Evolutionary conservation across 2,329 filamentous ascomycete species (phyloP), one percentile per base, ranked within the genome.

Genomic region (Microcyclospora pomicola): DNA sequence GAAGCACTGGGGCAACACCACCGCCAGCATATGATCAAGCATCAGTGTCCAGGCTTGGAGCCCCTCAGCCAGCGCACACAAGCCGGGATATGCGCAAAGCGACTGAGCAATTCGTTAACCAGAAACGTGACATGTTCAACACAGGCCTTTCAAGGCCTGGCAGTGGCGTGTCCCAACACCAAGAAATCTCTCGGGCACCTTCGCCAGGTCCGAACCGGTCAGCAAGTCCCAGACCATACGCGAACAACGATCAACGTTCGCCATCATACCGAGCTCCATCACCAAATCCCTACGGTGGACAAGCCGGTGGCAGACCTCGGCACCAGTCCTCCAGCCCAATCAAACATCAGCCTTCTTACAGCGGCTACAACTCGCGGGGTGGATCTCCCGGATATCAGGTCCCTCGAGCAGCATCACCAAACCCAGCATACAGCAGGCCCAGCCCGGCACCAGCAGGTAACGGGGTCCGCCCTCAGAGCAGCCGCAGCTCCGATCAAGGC

Each of bases 31-130:
- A 95, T 53, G 82, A 88, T 42, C 74, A 71, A 41, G 62, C 75
- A 34, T 74, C 79, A 35, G 72, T 85, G 33, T 83, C 82, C 55
- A 73, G 83, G 41, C 71, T 96, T 3, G 91, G 86, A 38, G 82
- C 88, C 10, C 92, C 91, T 2, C 80, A 88, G 41, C 86, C 88
- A 2, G 91, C 91, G 1, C 85, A 92, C 43, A 98, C 92, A 0
- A 82, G 85, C 3, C 83, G 81, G 45, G 84, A 91, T 34, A 98
- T 98, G 92, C 84, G 94, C 55, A 83, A 93, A 59, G 84, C 87
- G 3, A 91, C 86, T 0, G 81, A 92, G 51, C 86, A 86, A 59
- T 95, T 88, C 53, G 76, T 82, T 15, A 75, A 78, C 33, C 82
- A 95, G 59, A 84, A 83, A 2, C 75, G 84, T 32, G 85, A 72